phyloP scores from a whole-genome alignment of 169 alveolate species.

The Plasmodium knowlesi region DNA sequence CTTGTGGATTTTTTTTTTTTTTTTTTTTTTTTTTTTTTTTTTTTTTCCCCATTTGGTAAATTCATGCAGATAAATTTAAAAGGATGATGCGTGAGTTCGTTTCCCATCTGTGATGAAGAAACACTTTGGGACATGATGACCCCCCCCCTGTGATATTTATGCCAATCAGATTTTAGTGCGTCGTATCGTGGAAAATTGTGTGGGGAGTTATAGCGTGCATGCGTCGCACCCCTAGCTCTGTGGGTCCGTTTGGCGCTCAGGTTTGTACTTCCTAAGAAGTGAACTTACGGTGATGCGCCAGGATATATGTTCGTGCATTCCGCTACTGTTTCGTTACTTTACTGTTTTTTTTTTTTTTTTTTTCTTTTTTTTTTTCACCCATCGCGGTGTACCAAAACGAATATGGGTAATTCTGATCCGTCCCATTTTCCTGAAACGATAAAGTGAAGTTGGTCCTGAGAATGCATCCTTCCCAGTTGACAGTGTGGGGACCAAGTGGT shows the following conservation, averaged over 20 bases:
- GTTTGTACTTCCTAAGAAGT: neutral
- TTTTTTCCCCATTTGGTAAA: neutral
- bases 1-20: neutral
- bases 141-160: neutral
- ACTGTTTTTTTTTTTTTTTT: too few relatives aligned
- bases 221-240: neutral
- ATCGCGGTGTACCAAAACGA: neutral
- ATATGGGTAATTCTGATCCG: neutral
- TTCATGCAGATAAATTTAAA: too few relatives aligned
- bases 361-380: neutral
- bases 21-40: too few relatives aligned
- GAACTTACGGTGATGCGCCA: neutral
- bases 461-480: neutral
- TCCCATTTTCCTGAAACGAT: neutral
- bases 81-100: neutral
- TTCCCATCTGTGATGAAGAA: neutral
- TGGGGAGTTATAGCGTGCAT: neutral
- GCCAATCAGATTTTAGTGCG: neutral
- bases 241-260: neutral
- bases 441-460: neutral
- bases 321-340: neutral
- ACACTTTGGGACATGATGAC: neutral
- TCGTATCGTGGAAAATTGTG: neutral
- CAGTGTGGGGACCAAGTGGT: neutral
- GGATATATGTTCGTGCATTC: neutral